Conservation (phyloP, 495 filamentous ascomycete species). For the Xylaria nigripes region DNA sequence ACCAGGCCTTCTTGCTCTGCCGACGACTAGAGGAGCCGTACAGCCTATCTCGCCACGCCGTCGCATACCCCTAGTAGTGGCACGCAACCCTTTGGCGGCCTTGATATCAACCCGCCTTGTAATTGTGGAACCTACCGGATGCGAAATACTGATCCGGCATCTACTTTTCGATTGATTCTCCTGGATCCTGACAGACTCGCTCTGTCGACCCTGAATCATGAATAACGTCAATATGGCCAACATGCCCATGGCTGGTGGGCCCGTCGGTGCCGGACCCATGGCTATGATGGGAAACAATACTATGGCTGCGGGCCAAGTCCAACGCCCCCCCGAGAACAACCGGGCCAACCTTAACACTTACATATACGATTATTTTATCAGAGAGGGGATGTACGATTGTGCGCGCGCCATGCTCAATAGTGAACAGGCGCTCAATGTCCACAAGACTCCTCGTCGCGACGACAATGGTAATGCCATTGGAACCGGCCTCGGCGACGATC, state of each 20-base stretch:
- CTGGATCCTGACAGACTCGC: conserved; percentile 18
- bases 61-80: not conserved
- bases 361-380: conserved; percentile 94
- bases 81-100: not conserved
- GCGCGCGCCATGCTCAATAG: conserved; percentile 65
- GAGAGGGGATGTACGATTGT: conserved; percentile 69
- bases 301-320: conserved; percentile 31
- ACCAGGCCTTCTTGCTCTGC: conserved; percentile 6
- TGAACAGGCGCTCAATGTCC: conserved; percentile 47
- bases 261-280: conserved; percentile 50
- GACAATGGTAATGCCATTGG: conserved; percentile 49
- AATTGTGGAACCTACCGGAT: conserved; percentile 7
- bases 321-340: conserved; percentile 30
- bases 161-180: conserved; percentile 17
- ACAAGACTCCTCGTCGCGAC: conserved; percentile 51
- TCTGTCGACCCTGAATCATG: conserved; percentile 42
- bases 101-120: not conserved
- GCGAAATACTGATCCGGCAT: conserved; percentile 6
- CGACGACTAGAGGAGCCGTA: conserved; percentile 1
- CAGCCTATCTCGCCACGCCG: not conserved
- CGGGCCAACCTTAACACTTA: conserved; percentile 70
- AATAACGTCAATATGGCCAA: conserved; percentile 62
- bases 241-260: conserved; percentile 58
- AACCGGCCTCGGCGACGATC: conserved; percentile 72
- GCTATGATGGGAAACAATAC: conserved; percentile 66